Conservation (phyloP, 1,139 yeast genomes). For the Magnusiomyces suaveolens region DNA sequence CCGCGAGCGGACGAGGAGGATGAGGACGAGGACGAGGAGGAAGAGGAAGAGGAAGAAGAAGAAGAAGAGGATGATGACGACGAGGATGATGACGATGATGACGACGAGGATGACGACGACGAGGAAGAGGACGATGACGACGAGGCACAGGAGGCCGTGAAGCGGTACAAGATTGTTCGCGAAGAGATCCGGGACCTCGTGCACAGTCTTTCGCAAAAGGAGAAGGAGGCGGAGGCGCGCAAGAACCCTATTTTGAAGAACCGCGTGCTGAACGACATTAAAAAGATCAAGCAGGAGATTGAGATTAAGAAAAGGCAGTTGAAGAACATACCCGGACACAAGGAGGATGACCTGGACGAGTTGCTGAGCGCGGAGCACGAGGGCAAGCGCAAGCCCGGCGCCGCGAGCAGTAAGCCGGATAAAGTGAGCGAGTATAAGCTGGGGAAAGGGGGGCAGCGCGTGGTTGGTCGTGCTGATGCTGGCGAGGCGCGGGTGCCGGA, state of each 20-base stretch:
- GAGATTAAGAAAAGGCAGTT: constrained; percentile 74
- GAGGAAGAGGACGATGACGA: constrained; percentile 33
- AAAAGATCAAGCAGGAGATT: constrained; percentile 69
- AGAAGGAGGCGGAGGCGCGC: constrained; percentile 63
- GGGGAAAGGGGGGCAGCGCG: too few relatives aligned
- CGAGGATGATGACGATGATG: too few relatives aligned
- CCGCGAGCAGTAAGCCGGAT: not conserved
- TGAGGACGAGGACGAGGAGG: not conserved
- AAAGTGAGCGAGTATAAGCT: too few relatives aligned
- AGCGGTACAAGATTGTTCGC: constrained; percentile 65
- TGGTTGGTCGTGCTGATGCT: too few relatives aligned
- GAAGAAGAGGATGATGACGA: constrained; percentile 3
- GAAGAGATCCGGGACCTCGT: constrained; percentile 85
- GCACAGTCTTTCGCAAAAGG: constrained; percentile 66
- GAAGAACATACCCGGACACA: constrained; percentile 23
- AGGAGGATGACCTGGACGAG: constrained; percentile 23
- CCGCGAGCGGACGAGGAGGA: too few relatives aligned
- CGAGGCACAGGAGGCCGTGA: constrained; percentile 39
- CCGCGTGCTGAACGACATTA: constrained; percentile 75
- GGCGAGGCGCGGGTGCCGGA: too few relatives aligned
- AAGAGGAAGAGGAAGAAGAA: not conserved
- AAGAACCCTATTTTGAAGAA: constrained; percentile 81
- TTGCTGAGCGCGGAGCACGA: constrained; percentile 22
- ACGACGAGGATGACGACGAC: constrained; percentile 9
- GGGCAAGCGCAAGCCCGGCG: too few relatives aligned